These are phyloP conservation scores for Limonium bicolor DNA, from an alignment of 148 eudicot species.

Conservation along the genomic window DNA sequence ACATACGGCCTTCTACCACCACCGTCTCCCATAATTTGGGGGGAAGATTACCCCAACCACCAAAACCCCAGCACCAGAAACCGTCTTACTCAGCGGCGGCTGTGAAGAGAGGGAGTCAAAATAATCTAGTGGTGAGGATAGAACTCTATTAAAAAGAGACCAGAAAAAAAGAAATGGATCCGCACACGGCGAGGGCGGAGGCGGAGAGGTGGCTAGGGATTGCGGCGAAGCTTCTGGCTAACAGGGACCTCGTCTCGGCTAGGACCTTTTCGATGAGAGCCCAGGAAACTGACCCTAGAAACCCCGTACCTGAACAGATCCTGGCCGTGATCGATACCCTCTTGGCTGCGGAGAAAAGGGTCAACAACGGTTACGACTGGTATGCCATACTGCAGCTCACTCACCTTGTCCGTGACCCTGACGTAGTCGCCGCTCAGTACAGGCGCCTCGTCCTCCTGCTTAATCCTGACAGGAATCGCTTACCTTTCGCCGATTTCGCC, in stretches of 20 bases:
- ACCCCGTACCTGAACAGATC: constrained; percentile 45
- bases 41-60: too few relatives aligned
- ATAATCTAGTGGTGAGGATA: too few relatives aligned
- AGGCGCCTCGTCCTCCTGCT: constrained; percentile 35
- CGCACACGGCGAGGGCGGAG: constrained; percentile 40
- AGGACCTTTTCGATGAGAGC: constrained; percentile 76
- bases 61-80: too few relatives aligned
- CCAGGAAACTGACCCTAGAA: constrained; percentile 64
- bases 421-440: constrained; percentile 36
- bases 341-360: constrained; percentile 50
- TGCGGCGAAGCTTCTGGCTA: constrained; percentile 54
- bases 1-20: too few relatives aligned
- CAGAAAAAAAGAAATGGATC: constrained; percentile 48
- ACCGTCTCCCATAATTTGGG: too few relatives aligned
- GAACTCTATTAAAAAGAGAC: too few relatives aligned
- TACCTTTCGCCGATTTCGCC: constrained; percentile 55
- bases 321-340: constrained; percentile 69
- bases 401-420: constrained; percentile 27
- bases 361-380: constrained; percentile 37
- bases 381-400: constrained; percentile 60
- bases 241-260: constrained; percentile 57
- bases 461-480: constrained; percentile 38
- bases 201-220: constrained; percentile 71
- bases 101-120: too few relatives aligned
- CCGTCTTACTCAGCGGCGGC: too few relatives aligned